A percentile compares a stretch with the other conserved stretches of the same genome.
Evolutionary conservation across 345 rosid species (phyloP).

Genomic region (Punica granatum): DNA sequence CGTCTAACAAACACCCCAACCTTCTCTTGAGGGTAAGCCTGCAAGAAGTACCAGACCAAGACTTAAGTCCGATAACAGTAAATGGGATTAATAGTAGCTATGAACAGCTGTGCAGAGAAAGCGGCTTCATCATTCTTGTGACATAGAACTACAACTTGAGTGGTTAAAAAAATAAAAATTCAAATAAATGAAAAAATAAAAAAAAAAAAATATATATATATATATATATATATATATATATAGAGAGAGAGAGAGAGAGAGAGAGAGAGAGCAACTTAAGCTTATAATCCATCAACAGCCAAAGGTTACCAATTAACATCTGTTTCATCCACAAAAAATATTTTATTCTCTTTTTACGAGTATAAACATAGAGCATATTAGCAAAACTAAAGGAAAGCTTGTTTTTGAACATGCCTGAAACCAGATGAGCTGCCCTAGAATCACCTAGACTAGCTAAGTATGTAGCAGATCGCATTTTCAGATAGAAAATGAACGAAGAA

Average conservation of each 20-base stretch:
- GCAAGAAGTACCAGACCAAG: slow-evolving; percentile 5
- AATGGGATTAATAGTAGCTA: not conserved
- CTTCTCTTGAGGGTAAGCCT: slow-evolving; percentile 98
- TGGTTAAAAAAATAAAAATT: too few species aligned
- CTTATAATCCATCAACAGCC: not conserved
- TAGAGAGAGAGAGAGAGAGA: too few species aligned
- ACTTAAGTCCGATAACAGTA: not conserved
- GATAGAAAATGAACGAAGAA: not conserved
- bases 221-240: too few species aligned
- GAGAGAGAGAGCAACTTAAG: too few species aligned
- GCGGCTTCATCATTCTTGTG: not conserved
- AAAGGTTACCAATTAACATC: not conserved
- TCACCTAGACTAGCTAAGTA: not conserved
- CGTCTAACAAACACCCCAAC: slow-evolving; percentile 94
- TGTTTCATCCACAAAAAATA: not conserved
- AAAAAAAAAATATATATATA: too few species aligned
- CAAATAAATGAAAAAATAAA: too few species aligned
- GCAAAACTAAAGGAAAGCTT: not conserved
- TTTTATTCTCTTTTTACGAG: not conserved
- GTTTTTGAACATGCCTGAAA: not conserved
- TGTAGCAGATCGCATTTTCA: not conserved
- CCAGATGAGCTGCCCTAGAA: too few species aligned
- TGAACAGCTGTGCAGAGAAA: not conserved
- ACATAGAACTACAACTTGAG: not conserved
- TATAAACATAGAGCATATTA: not conserved